Percentiles rank a stretch among this genome's conserved stretches.
phyloP scores from a whole-genome alignment of 306 rosid genomes.

The Hylodesmum podocarpum region DNA sequence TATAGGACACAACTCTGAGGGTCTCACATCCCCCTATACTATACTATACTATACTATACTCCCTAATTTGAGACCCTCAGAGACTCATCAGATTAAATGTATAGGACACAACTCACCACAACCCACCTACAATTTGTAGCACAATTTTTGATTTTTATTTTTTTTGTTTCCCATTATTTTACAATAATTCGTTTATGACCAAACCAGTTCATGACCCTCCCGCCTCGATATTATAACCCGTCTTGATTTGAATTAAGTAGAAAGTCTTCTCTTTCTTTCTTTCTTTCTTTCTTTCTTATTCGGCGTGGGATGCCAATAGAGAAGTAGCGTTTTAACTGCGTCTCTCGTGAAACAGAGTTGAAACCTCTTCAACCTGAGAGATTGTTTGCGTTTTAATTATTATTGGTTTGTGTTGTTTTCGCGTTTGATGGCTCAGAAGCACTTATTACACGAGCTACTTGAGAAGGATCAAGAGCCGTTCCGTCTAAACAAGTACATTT shows the following conservation, averaged over 20 bases:
- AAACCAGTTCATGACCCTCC: constrained; percentile 18
- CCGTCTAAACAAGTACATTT: constrained; percentile 55
- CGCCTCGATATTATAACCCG: constrained; percentile 56
- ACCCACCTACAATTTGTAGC: constrained; percentile 25
- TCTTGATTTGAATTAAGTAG: constrained; percentile 53
- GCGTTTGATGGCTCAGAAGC: constrained; percentile 46
- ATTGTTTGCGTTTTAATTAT: too few species aligned
- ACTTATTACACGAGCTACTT: constrained; percentile 57
- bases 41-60: too few species aligned
- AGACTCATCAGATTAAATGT: neutral
- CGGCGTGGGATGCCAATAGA: neutral
- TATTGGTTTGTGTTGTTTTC: neutral
- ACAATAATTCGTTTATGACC: constrained; percentile 35
- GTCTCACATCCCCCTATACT: neutral
- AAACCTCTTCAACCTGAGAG: constrained; percentile 36
- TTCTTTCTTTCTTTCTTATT: neutral
- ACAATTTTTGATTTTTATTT: neutral
- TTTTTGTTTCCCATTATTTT: constrained; percentile 18
- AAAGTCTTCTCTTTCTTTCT: constrained; percentile 51
- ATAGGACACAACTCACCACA: neutral
- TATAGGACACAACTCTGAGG: too few species aligned
- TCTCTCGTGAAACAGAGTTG: neutral
- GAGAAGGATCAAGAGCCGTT: constrained; percentile 74
- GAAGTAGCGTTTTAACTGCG: neutral
- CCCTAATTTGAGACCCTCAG: neutral